Base-by-base conservation (phyloP, 176 grass and related monocot species). In the Eremochloa ophiuroides region DNA sequence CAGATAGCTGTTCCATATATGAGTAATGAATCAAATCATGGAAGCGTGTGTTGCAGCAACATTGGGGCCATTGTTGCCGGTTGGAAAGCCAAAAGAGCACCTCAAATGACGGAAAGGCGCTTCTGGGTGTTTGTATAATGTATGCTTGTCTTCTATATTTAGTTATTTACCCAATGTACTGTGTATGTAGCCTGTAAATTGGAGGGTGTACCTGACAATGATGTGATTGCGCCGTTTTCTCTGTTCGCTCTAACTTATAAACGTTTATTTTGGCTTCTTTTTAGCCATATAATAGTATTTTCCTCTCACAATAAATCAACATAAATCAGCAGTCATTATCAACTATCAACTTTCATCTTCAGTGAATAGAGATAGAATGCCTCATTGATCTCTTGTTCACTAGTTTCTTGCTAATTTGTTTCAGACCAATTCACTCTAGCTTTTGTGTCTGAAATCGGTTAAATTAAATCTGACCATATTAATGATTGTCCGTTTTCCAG, bases 91-190 rank as follows among this genome's bases (percentile, higher is more conserved):
- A 8, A 75, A 88, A 66, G 31, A 20, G 30, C 12, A 60, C 69
- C 66, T 70, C 31, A 70, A 55, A 56, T 65, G 33, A 34, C 33
- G 53, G 20, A 63, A 17, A 76, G 53, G 7, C 71, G 59, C 46
- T 80, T 56, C 4, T 85, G 71, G 66, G 73, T 78, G 28, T 83
- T 85, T 85, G 76, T 86, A 86, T 66, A 74, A 74, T 86, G 8
- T 25, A 86, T 61, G 69, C 18, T 74, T 67, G 25, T 48, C 10
- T 43, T 86, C 6, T 63, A 34, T 55, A 63, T 56, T 35, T 53
- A 38, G 13, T 71, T 44, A 44, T 42, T 43, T 78, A 51, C 9
- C 12, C 35, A 17, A 15, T 11, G 3, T 22, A 20, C 30, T 69
- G 34, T 35, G 3, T 35, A 35, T 5, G 34, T 35, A 5, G 34